Evolutionary conservation across 2,329 filamentous ascomycete genomes (phyloP), one percentile per base, ranked within the genome.

Genomic region (Trematosphaeria pertusa): DNA sequence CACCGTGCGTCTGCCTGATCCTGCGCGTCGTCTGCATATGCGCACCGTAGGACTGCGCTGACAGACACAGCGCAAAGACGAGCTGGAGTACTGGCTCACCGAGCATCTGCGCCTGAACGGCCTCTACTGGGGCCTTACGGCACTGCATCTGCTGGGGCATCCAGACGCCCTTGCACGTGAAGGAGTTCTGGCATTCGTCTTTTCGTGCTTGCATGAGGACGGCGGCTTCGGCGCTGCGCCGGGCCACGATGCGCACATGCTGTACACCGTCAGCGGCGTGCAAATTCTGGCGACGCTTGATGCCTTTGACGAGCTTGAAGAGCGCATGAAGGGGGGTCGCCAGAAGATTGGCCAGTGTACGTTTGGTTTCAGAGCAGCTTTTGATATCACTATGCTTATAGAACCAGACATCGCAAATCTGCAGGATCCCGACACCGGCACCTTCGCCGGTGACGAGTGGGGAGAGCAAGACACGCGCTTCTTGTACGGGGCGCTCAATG

Each of bases 1-100:
- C 73, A 91, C 87, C 58, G 86, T 88, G 79, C 74, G 83, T 80
- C 52, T 56, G 43, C 52, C 42, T 51, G 34, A 19, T 47, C 17
- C 57, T 52, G 52, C 37, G 33, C 33, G 24, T 24, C 22, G 34
- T 19, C 17, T 24, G 21, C 17, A 31, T 43, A 24, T 37, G 38
- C 22, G 34, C 37, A 30, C 5, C 46, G 46, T 43, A 54, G 38
- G 50, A 48, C 54, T 51, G 61, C 66, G 65, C 74, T 76, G 66
- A 78, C 64, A 51, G 53, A 65, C 64, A 61, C 75, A 88, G 85
- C 87, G 88, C 69, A 91, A 89, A 76, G 91, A 97, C 79, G 90
- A 97, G 74, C 86, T 96, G 62, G 91, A 97, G 73, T 99, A 97
- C 78, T 97, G 93, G 88, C 81, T 97, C 69, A 99, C 94, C 11